phyloP scores from a whole-genome alignment of 331 rosid genomes.

The Malus hybrid region DNA sequence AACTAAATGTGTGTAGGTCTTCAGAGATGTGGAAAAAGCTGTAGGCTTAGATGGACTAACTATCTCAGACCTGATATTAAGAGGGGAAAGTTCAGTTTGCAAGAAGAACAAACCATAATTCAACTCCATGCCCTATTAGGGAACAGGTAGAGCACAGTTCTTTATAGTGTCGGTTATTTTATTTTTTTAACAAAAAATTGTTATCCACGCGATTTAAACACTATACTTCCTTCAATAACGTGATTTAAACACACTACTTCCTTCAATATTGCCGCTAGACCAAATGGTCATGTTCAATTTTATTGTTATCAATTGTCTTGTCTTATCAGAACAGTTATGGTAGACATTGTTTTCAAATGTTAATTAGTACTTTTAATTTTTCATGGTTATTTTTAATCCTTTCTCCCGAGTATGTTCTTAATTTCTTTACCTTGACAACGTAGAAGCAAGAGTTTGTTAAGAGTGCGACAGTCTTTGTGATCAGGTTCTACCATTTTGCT shows the following conservation, averaged over 20 bases:
- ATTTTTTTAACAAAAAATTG: not conserved
- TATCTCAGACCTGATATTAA: conserved; percentile 96
- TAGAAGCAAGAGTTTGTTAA: not conserved
- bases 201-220: not conserved
- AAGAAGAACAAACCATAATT: conserved; percentile 98
- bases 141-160: conserved; percentile 56
- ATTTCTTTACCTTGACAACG: not conserved
- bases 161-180: not conserved
- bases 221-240: not conserved
- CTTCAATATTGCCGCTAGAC: not conserved
- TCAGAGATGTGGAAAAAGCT: conserved; percentile 97
- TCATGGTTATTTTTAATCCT: not conserved
- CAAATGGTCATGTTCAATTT: not conserved
- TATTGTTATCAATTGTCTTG: not conserved
- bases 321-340: too few relatives aligned
- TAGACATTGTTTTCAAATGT: not conserved
- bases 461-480: not conserved
- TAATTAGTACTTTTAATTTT: too few relatives aligned
- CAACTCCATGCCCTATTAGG: conserved; percentile 99
- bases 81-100: conserved; percentile 96
- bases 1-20: conserved; percentile 43
- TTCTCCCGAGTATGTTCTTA: not conserved
- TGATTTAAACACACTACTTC: not conserved
- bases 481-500: not conserved
- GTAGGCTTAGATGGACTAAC: conserved; percentile 97